A percentile compares a stretch with the other conserved stretches of the same genome.
phyloP scores from a whole-genome alignment of 2,329 filamentous ascomycete genomes.

The Setomelanomma holmii region DNA sequence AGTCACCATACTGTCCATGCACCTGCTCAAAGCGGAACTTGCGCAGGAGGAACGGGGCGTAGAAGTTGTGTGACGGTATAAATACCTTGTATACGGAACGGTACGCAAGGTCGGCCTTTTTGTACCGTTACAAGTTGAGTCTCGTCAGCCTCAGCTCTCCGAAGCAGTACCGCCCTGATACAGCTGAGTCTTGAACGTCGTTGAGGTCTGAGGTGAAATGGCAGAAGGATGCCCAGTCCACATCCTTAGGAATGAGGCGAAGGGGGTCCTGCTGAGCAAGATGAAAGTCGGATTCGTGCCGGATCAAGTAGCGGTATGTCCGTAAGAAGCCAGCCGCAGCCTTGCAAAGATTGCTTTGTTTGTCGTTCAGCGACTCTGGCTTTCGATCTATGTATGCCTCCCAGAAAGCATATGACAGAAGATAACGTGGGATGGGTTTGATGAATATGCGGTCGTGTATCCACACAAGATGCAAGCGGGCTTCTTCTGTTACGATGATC shows the following conservation, averaged over 20 bases:
- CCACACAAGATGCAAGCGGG: slow-evolving; percentile 28
- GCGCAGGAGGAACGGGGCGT: too few species aligned
- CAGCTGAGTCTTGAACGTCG: slow-evolving; percentile 35
- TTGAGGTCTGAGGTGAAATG: slow-evolving; percentile 13
- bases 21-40: too few species aligned
- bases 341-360: slow-evolving; percentile 13
- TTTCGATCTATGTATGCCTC: too few species aligned
- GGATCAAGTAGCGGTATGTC: slow-evolving; percentile 52
- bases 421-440: slow-evolving; percentile 6
- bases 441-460: slow-evolving; percentile 25
- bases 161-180: slow-evolving; percentile 52
- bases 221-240: slow-evolving; percentile 30
- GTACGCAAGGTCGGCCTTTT: too few species aligned
- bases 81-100: too few species aligned
- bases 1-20: too few species aligned
- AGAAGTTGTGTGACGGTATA: too few species aligned
- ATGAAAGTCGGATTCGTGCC: slow-evolving; percentile 48
- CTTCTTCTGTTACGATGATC: slow-evolving; percentile 26
- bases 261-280: slow-evolving; percentile 39
- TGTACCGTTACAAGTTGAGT: too few species aligned
- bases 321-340: slow-evolving; percentile 47
- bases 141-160: slow-evolving; percentile 40
- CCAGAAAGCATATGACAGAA: too few species aligned
- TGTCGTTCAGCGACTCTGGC: too few species aligned
- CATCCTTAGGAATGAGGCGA: slow-evolving; percentile 26